Evolutionary conservation across 768 basidiomycete genomes (phyloP), one percentile per base, ranked within the genome.

Genomic region (Termitomyces sp.): DNA sequence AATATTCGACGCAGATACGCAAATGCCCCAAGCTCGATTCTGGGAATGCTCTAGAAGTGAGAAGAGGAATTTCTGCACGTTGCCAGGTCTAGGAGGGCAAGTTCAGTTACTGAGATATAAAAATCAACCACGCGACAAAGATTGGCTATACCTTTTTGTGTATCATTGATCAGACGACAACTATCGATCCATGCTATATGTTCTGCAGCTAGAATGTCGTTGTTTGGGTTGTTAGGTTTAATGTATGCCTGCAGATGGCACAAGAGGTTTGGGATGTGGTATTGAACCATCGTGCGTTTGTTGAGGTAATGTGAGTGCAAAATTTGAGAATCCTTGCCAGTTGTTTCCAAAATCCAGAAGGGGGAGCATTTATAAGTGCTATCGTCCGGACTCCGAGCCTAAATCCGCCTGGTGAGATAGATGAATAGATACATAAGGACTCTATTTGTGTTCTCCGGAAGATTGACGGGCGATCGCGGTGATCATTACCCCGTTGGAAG

Each of bases 41-140:
- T n/a, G 58, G 58, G 14, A 55, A 58, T 10, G 51, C 54, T 48
- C 49, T 42, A 4, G 43, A 54, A 53, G 53, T 46, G 9, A 54
- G 43, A 41, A 51, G 57, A 14, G 57, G 53, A 0, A 58, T 47
- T 26, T 54, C 57, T 32, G 57, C 57, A 7, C 43, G 34, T 17
- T 53, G 51, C 57, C 48, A 54, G 17, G 48, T 48, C 57, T 58
- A 43, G 11, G 32, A 7, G 15, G 22, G 34, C 8, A 4, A n/a
- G 14, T 3, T 42, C 32, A 12, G 6, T 2, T 28, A 15, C 14
- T n/a, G 14, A 9, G 5, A 26, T 5, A 4, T 14, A 5, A 28
- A 6, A 2, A 26, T 15, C 6, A 28, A 32, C 9, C 9, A 32
- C 10, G n/a, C n/a, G 21, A 8, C 4, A 19, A 14, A 19, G 12